Conservation (phyloP, 208 protist genomes). For the Acanthamoeba divionensis region DNA sequence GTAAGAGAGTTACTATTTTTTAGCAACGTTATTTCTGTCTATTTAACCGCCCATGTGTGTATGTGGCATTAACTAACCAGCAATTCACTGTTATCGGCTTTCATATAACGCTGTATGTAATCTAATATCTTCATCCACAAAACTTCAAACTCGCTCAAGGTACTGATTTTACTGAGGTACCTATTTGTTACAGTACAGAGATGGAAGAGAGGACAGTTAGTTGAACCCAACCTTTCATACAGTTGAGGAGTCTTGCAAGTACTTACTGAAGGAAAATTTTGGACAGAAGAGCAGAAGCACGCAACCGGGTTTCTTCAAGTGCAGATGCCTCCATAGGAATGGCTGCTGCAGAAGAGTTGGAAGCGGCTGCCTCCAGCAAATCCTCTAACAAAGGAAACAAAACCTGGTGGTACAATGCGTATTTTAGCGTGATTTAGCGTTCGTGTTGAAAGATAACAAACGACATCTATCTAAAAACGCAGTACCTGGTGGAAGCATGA, state of each 20-base stretch:
- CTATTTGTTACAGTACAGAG: conserved; percentile 56
- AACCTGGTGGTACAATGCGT: neutral
- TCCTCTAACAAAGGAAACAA: conserved; percentile 50
- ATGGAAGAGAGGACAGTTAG: conserved; percentile 29
- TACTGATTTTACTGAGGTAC: conserved; percentile 54
- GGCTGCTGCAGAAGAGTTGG: too few relatives aligned
- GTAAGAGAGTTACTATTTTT: neutral
- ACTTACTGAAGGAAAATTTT: conserved; percentile 48
- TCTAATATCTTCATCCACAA: conserved; percentile 64
- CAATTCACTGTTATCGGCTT: conserved; percentile 52
- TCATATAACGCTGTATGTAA: conserved; percentile 64
- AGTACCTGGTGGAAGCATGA: conserved; percentile 35
- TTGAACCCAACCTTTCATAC: conserved; percentile 3
- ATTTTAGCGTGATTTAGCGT: neutral
- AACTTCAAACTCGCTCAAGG: conserved; percentile 1
- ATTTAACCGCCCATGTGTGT: too few relatives aligned
- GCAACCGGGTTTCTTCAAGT: conserved; percentile 47
- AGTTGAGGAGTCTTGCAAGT: neutral
- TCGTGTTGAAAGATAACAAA: neutral
- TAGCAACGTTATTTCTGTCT: too few relatives aligned
- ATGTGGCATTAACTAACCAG: too few relatives aligned
- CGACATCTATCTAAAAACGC: too few relatives aligned
- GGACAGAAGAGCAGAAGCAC: conserved; percentile 23
- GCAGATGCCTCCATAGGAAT: neutral
- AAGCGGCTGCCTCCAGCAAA: neutral